A percentile compares a stretch with the other conserved stretches of the same genome.
phyloP scores from a whole-genome alignment of 140 eudicot genomes.

The Anethum foeniculum region DNA sequence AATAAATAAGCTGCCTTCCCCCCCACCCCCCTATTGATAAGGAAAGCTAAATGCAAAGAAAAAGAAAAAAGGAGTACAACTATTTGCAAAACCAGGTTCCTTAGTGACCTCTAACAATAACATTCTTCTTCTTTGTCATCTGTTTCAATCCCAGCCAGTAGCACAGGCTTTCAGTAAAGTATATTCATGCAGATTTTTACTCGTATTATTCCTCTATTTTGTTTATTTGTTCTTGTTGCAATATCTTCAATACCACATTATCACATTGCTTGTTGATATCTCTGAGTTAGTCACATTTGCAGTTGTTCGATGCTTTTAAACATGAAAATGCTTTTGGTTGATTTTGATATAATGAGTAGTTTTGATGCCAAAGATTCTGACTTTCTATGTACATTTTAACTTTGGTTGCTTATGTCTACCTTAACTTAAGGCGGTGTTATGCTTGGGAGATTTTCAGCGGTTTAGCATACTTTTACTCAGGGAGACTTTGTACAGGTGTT shows the following conservation, averaged over 20 bases:
- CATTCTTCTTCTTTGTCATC: background rate
- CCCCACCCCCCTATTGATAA: too few relatives aligned
- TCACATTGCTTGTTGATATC: background rate
- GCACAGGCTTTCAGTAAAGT: background rate
- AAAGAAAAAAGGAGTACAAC: background rate
- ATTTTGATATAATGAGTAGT: background rate
- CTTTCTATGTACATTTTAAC: background rate
- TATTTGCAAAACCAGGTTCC: background rate
- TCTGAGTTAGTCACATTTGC: background rate
- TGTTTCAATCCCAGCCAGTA: background rate
- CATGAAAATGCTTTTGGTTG: background rate
- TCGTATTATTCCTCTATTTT: too few relatives aligned
- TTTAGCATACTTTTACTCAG: too few relatives aligned
- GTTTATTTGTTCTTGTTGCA: background rate
- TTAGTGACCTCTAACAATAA: background rate
- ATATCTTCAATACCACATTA: background rate
- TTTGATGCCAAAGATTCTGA: background rate
- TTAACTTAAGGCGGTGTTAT: background rate
- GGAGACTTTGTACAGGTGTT: slow-evolving; percentile 43
- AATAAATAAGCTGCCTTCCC: too few relatives aligned
- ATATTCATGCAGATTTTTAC: background rate
- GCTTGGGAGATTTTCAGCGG: too few relatives aligned
- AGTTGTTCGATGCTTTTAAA: background rate
- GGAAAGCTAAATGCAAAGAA: too few relatives aligned
- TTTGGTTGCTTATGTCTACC: slow-evolving; percentile 12